Percentiles rank a stretch among this genome's conserved stretches.
phyloP scores from a whole-genome alignment of 2,329 filamentous ascomycete genomes.

The Ophiognomonia clavigignenti-juglandacearum region DNA sequence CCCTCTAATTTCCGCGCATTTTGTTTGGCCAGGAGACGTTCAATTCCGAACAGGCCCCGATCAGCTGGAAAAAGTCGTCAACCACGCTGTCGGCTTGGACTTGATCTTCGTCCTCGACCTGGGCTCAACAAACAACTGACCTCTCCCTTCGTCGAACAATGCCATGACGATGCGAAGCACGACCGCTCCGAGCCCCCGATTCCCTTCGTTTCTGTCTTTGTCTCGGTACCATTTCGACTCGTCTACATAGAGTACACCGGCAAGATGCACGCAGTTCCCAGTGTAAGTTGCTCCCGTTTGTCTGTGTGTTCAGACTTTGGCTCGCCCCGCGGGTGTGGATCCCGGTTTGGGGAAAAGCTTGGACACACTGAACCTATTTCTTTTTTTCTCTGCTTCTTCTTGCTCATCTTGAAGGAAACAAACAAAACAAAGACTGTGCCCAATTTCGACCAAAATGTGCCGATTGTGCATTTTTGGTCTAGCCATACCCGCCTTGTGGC shows the following conservation, averaged over 20 bases:
- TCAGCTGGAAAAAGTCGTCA: not conserved
- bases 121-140: not conserved
- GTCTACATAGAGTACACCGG: conserved; percentile 24
- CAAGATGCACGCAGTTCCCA: conserved; percentile 36
- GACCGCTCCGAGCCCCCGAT: conserved; percentile 26
- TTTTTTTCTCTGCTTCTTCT: not conserved
- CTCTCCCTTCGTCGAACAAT: conserved; percentile 19
- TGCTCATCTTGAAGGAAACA: too few relatives aligned
- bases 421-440: too few relatives aligned
- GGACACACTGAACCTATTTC: not conserved
- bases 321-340: not conserved
- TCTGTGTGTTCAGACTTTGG: not conserved
- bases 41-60: not conserved
- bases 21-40: not conserved
- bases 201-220: conserved; percentile 24
- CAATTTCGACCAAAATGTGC: too few relatives aligned
- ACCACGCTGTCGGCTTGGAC: not conserved
- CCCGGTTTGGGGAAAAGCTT: conserved; percentile 2
- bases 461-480: not conserved
- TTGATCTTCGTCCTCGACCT: not conserved
- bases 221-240: conserved; percentile 25
- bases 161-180: conserved; percentile 35
- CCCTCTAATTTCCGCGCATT: conserved; percentile 2
- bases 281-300: conserved; percentile 35
- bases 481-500: not conserved